Conservation (phyloP, 2,329 filamentous ascomycete species). For the Ascochyta fabae region DNA sequence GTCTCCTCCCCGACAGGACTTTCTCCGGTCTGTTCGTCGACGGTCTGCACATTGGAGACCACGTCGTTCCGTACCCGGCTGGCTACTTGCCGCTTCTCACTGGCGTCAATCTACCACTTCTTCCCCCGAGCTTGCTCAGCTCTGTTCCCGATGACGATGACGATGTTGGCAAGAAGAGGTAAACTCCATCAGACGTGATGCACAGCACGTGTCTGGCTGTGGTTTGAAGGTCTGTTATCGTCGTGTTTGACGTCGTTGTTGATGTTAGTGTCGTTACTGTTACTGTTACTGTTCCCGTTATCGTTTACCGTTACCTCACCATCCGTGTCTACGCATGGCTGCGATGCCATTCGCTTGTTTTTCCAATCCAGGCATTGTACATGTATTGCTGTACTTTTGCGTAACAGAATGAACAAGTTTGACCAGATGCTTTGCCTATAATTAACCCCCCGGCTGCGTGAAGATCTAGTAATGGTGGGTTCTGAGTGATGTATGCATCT, state of each 20-base stretch:
- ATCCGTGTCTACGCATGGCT: background rate
- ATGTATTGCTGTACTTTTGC: background rate
- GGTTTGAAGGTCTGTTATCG: background rate
- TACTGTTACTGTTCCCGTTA: background rate
- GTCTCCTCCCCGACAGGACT: conserved; percentile 19
- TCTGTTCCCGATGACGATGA: background rate
- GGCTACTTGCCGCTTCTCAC: conserved; percentile 10
- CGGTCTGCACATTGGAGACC: conserved; percentile 24
- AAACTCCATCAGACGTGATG: background rate
- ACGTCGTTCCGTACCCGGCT: conserved; percentile 22
- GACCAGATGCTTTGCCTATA: background rate
- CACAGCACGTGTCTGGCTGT: background rate
- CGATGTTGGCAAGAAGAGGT: background rate
- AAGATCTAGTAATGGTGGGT: too few relatives aligned
- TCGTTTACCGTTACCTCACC: background rate
- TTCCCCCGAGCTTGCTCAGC: conserved; percentile 5
- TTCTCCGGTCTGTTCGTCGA: conserved; percentile 23
- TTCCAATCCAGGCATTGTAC: background rate
- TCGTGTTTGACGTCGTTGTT: too few relatives aligned
- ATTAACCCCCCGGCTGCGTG: too few relatives aligned
- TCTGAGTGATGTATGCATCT: too few relatives aligned
- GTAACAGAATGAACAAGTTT: background rate
- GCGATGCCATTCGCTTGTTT: background rate
- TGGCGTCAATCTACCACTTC: conserved; percentile 10
- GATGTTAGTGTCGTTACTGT: background rate